These are phyloP conservation scores for Cyclotella baltica DNA, from an alignment of 108 stramenopile genomes.

Conservation along the genomic window DNA sequence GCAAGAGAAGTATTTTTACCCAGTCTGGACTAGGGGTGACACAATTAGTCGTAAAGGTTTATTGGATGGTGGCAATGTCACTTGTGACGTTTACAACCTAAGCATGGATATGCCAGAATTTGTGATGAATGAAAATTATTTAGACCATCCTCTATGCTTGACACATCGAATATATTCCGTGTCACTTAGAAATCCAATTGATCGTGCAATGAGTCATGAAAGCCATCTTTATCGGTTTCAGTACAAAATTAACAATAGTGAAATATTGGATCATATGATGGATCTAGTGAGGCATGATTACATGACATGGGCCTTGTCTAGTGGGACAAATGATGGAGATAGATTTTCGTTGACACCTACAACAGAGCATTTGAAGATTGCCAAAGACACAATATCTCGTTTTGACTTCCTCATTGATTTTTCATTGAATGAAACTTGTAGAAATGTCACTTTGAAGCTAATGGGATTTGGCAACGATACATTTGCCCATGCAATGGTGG, in stretches of 20 bases:
- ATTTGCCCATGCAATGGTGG: neutral
- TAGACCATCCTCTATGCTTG: constrained; percentile 29
- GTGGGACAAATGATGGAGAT: neutral
- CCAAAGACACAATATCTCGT: constrained; percentile 22
- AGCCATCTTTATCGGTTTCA: neutral
- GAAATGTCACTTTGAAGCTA: neutral
- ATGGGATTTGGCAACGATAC: constrained; percentile 18
- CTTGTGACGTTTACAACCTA: neutral
- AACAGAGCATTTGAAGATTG: constrained; percentile 7
- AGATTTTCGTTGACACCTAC: neutral
- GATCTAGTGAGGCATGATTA: constrained; percentile 10
- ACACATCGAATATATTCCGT: constrained; percentile 20
- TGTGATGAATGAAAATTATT: constrained; percentile 40
- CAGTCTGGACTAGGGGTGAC: constrained; percentile 1
- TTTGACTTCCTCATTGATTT: constrained; percentile 27
- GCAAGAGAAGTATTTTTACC: constrained; percentile 22
- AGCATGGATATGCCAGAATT: constrained; percentile 16
- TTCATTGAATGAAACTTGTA: constrained; percentile 4
- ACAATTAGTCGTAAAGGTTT: neutral
- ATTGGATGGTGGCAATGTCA: neutral
- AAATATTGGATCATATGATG: neutral
- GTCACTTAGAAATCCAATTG: constrained; percentile 17
- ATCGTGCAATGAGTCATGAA: constrained; percentile 34
- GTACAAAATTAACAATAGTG: neutral
- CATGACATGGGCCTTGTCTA: constrained; percentile 33